Percentiles rank a stretch among this genome's conserved stretches.
Conservation (phyloP, 1,139 yeast species). For the Geotrichum phurueaensis region DNA sequence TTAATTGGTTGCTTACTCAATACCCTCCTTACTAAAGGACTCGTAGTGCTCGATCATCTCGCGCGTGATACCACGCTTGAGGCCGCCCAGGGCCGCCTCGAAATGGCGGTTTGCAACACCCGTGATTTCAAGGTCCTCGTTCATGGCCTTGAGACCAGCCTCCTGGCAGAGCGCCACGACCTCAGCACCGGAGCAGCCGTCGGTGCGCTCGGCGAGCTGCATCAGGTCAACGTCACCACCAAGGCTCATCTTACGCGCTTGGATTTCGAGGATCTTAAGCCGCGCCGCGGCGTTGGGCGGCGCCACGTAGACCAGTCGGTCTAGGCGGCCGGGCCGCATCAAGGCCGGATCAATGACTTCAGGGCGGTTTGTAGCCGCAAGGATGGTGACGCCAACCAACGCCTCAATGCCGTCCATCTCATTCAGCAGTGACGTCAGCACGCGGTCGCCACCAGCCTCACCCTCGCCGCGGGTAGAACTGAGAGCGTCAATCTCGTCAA, state of each 20-base stretch:
- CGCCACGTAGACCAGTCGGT: slow-evolving; percentile 82
- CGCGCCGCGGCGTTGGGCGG: slow-evolving; percentile 86
- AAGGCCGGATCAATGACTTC: slow-evolving; percentile 87
- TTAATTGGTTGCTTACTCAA: not conserved
- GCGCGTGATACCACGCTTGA: slow-evolving; percentile 71
- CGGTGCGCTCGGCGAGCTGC: slow-evolving; percentile 58
- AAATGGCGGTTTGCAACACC: slow-evolving; percentile 61
- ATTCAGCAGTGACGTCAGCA: slow-evolving; percentile 78
- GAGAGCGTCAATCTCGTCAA: slow-evolving; percentile 92
- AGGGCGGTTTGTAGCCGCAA: slow-evolving; percentile 95
- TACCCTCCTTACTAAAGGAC: slow-evolving; percentile 45
- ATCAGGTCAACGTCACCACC: slow-evolving; percentile 43
- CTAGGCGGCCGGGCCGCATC: slow-evolving; percentile 89
- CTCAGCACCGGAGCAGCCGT: slow-evolving; percentile 96
- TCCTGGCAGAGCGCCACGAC: slow-evolving; percentile 88
- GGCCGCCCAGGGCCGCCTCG: slow-evolving; percentile 56
- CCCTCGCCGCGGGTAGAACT: slow-evolving; percentile 66
- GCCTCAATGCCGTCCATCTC: slow-evolving; percentile 97
- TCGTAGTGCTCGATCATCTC: slow-evolving; percentile 77
- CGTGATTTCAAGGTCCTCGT: slow-evolving; percentile 58
- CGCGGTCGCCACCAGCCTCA: slow-evolving; percentile 73
- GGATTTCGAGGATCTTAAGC: slow-evolving; percentile 63
- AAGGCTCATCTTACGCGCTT: slow-evolving; percentile 50
- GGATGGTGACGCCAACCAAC: slow-evolving; percentile 81
- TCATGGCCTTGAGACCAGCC: slow-evolving; percentile 87